Conservation (phyloP, 2,329 filamentous ascomycete genomes). For the Elsinoe fawcettii region DNA sequence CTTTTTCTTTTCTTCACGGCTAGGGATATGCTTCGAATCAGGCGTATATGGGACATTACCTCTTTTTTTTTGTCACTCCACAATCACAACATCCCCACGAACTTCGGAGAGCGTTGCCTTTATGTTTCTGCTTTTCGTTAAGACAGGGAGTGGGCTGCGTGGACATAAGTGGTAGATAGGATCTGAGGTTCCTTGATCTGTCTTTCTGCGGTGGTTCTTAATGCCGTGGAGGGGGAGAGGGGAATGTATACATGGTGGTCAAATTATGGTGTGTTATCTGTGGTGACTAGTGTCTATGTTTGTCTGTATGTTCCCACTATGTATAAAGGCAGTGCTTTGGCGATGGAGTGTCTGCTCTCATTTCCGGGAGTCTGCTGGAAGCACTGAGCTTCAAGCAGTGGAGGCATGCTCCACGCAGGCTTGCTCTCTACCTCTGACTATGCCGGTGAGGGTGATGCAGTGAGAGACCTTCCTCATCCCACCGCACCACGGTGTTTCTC, state of each 20-base stretch:
- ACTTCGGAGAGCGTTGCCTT: not conserved
- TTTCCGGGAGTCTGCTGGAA: too few species aligned
- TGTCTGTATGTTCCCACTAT: too few species aligned
- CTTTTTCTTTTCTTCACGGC: not conserved
- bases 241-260: conserved; percentile 3
- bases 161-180: conserved; percentile 6
- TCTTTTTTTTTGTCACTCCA: not conserved
- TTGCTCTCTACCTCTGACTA: too few species aligned
- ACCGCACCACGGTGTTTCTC: too few species aligned
- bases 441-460: too few species aligned
- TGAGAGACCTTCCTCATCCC: too few species aligned
- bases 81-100: not conserved
- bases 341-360: too few species aligned
- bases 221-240: not conserved
- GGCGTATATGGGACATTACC: conserved; percentile 6
- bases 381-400: too few species aligned
- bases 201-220: not conserved
- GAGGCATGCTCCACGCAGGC: too few species aligned
- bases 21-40: not conserved
- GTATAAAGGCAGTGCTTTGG: too few species aligned
- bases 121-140: not conserved
- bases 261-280: not conserved
- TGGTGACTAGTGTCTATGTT: too few species aligned
- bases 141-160: not conserved
- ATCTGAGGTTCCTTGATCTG: not conserved